phyloP scores from a whole-genome alignment of 805 yeast species.

The Candida fluviatilis region DNA sequence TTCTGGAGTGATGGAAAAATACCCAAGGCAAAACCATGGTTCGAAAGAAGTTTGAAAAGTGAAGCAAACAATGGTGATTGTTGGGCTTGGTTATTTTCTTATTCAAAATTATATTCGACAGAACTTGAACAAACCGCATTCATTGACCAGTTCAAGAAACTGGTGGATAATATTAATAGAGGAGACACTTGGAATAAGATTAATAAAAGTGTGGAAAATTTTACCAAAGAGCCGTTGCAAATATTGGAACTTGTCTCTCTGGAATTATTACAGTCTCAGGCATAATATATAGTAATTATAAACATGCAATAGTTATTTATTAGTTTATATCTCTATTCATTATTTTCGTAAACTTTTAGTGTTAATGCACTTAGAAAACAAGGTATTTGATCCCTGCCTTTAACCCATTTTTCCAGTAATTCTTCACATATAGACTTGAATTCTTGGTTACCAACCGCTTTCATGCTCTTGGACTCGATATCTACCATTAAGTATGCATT shows the following conservation, averaged over 20 bases:
- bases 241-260: constrained; percentile 32
- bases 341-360: constrained; percentile 55
- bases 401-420: constrained; percentile 62
- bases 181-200: constrained; percentile 60
- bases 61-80: constrained; percentile 66
- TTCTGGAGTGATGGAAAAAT: constrained; percentile 65
- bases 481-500: constrained; percentile 54
- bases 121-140: constrained; percentile 34
- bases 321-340: constrained; percentile 9
- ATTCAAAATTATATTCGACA: constrained; percentile 35
- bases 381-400: constrained; percentile 65
- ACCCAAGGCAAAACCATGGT: constrained; percentile 66
- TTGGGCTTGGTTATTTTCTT: constrained; percentile 64
- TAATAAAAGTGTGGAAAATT: constrained; percentile 45
- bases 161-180: constrained; percentile 48
- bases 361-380: constrained; percentile 76
- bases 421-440: constrained; percentile 40
- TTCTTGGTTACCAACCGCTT: constrained; percentile 43
- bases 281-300: constrained; percentile 2
- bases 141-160: constrained; percentile 26
- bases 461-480: constrained; percentile 48
- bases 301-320: constrained; percentile 4
- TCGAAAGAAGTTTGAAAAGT: constrained; percentile 59
- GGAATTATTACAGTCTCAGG: constrained; percentile 9
- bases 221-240: constrained; percentile 36